Conservation (phyloP, 139 green algal species). For the Auxenochlorella protothecoides region DNA sequence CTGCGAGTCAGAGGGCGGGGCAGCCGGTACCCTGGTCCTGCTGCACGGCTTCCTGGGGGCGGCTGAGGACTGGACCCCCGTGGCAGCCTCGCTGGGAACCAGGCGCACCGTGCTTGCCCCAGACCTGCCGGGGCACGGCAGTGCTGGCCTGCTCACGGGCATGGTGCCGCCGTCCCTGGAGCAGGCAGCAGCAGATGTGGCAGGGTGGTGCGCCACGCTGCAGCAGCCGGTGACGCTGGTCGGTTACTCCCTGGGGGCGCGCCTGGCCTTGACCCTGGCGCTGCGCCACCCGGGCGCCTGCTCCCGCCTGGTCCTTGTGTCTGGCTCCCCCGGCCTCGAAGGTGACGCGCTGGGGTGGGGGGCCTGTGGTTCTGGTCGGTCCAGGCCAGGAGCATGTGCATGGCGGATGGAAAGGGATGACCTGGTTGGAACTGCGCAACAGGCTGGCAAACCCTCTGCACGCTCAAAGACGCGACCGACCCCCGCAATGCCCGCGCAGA, state of each 20-base stretch:
- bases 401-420: too few species aligned
- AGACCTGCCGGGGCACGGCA: constrained; percentile 71
- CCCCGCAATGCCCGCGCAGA: too few species aligned
- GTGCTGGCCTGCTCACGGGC: constrained; percentile 8
- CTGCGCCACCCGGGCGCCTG: too few species aligned
- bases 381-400: too few species aligned
- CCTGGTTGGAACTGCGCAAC: too few species aligned
- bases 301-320: too few species aligned
- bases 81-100: constrained; percentile 40
- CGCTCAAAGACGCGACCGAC: too few species aligned
- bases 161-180: constrained; percentile 23
- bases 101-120: constrained; percentile 45
- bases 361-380: too few species aligned
- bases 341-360: too few species aligned
- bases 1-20: too few species aligned
- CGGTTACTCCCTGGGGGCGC: constrained; percentile 73
- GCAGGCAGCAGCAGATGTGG: constrained; percentile 23
- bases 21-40: constrained; percentile 37
- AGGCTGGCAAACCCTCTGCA: too few species aligned
- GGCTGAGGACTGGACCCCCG: constrained; percentile 53
- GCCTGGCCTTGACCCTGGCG: constrained; percentile 49
- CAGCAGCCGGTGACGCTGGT: constrained; percentile 33
- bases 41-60: constrained; percentile 81
- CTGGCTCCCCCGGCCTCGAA: too few species aligned
- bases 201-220: constrained; percentile 10